phyloP scores from a whole-genome alignment of 345 rosid genomes.

The Viola odorata region DNA sequence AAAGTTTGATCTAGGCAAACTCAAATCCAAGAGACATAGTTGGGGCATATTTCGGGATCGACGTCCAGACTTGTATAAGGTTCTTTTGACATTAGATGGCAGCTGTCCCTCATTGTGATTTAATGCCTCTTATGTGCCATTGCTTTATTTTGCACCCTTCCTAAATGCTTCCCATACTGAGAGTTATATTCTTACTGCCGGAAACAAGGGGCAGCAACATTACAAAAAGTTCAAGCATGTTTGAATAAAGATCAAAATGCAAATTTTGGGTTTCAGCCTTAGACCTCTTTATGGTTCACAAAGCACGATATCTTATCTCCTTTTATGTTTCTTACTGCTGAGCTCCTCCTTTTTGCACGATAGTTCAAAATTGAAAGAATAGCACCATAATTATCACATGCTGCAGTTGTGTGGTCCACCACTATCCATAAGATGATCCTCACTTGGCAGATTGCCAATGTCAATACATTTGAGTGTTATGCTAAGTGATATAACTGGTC shows the following conservation, averaged over 20 bases:
- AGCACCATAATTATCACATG: not conserved
- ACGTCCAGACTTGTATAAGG: conserved; percentile 79
- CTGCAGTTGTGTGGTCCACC: not conserved
- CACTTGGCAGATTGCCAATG: not conserved
- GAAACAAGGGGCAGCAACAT: not conserved
- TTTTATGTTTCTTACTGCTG: not conserved
- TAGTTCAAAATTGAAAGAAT: not conserved
- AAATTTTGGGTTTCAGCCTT: not conserved
- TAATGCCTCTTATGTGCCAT: not conserved
- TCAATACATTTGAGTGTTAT: not conserved
- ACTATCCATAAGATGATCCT: not conserved
- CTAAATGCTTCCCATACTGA: not conserved
- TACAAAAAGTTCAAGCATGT: not conserved
- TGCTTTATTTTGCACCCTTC: conserved; percentile 4
- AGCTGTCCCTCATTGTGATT: conserved; percentile 26
- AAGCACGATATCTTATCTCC: not conserved
- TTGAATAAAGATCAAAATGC: not conserved
- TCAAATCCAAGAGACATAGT: conserved; percentile 67
- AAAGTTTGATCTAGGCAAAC: conserved; percentile 64
- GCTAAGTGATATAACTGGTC: too few species aligned
- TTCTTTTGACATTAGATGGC: conserved; percentile 87
- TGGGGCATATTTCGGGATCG: conserved; percentile 96
- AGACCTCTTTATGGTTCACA: not conserved
- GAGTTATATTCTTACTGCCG: not conserved
- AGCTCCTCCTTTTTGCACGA: not conserved